These are phyloP conservation scores for Aspergillus persii DNA, from an alignment of 2,329 filamentous ascomycete genomes.

Conservation along the genomic window DNA sequence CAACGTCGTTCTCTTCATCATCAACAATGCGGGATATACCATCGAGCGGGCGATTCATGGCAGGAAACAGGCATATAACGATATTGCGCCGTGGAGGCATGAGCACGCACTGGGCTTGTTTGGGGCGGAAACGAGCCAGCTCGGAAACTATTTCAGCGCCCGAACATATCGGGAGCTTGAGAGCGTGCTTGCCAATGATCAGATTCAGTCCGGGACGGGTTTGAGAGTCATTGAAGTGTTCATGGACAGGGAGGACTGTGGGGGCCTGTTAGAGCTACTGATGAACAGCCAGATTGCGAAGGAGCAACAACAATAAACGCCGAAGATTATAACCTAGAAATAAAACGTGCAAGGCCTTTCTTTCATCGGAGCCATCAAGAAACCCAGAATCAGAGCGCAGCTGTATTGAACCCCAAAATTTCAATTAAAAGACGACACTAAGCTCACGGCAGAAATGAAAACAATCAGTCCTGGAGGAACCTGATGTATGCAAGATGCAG, in stretches of 20 bases:
- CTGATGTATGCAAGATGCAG: slow-evolving; percentile 8
- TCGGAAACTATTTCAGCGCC: slow-evolving; percentile 42
- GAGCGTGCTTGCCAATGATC: slow-evolving; percentile 35
- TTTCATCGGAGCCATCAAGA: background rate
- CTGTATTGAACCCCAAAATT: background rate
- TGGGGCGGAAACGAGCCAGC: slow-evolving; percentile 40
- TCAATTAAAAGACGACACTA: background rate
- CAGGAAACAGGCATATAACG: slow-evolving; percentile 54
- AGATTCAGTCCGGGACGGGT: slow-evolving; percentile 37
- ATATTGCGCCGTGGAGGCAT: slow-evolving; percentile 54
- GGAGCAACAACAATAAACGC: slow-evolving; percentile 21
- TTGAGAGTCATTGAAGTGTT: slow-evolving; percentile 45
- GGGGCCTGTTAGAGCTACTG: slow-evolving; percentile 30
- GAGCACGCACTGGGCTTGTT: slow-evolving; percentile 51
- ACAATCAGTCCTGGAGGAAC: background rate
- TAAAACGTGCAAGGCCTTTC: background rate
- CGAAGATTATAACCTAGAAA: background rate
- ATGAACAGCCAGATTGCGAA: slow-evolving; percentile 30
- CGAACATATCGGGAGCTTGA: slow-evolving; percentile 49
- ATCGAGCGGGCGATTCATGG: slow-evolving; percentile 60
- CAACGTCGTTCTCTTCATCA: slow-evolving; percentile 50
- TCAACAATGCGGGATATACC: slow-evolving; percentile 61
- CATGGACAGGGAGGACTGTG: slow-evolving; percentile 39
- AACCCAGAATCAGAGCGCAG: background rate
- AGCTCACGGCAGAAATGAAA: background rate